phyloP scores from a whole-genome alignment of 1,139 yeast genomes.

The Zygosaccharomyces sapae region DNA sequence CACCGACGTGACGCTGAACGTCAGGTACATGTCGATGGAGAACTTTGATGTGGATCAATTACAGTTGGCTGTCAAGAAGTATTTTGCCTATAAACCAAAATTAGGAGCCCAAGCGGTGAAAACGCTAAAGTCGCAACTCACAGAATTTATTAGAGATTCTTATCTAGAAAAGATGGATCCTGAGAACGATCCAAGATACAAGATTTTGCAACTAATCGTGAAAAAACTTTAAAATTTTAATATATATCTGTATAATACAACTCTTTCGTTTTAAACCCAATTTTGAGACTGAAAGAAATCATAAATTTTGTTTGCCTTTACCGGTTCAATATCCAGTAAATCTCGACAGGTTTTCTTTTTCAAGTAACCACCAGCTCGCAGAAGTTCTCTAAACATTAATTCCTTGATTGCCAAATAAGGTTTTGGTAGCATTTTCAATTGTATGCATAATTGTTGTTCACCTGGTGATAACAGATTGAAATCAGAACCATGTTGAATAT shows the following conservation, averaged over 20 bases:
- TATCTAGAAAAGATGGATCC: constrained; percentile 30
- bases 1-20: constrained; percentile 61
- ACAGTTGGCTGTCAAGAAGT: constrained; percentile 69
- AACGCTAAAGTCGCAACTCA: constrained; percentile 45
- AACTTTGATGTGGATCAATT: constrained; percentile 47
- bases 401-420: constrained; percentile 92
- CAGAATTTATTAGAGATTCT: constrained; percentile 41
- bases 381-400: constrained; percentile 81
- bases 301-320: constrained; percentile 80
- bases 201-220: constrained; percentile 36
- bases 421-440: constrained; percentile 80
- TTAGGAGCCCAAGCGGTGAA: constrained; percentile 38
- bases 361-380: constrained; percentile 76
- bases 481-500: constrained; percentile 80
- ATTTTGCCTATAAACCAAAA: constrained; percentile 55
- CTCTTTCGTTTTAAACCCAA: constrained; percentile 49
- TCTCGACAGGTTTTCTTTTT: constrained; percentile 83
- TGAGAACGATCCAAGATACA: constrained; percentile 33
- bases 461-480: constrained; percentile 76
- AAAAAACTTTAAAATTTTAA: constrained; percentile 31
- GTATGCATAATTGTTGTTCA: constrained; percentile 81
- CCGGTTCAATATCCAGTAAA: constrained; percentile 75
- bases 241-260: constrained; percentile 5
- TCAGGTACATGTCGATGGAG: constrained; percentile 46
- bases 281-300: constrained; percentile 91